Evolutionary conservation across 805 yeast genomes (phyloP).

Genomic region (Cyberlindnera bimundalis): DNA sequence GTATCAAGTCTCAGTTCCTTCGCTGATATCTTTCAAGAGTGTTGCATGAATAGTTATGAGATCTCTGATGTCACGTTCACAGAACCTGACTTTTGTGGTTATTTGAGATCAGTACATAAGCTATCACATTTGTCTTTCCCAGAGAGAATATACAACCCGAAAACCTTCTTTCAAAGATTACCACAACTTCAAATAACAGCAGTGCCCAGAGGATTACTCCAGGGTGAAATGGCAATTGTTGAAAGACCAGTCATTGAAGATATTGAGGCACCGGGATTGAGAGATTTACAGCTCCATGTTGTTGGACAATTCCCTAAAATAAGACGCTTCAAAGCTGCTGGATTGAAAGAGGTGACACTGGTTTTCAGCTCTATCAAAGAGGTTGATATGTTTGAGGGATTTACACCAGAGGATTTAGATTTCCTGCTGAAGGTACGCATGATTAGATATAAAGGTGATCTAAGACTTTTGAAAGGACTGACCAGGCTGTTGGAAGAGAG

Average conservation of each 20-base stretch:
- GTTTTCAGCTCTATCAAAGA: constrained; percentile 2
- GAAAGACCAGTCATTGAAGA: constrained; percentile 8
- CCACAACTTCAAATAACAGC: constrained; percentile 3
- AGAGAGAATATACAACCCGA: background rate
- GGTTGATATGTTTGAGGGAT: constrained; percentile 8
- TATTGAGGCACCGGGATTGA: constrained; percentile 3
- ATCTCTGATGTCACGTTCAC: constrained; percentile 1
- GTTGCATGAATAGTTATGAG: constrained; percentile 3
- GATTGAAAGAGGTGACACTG: constrained; percentile 4
- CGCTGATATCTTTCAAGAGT: background rate
- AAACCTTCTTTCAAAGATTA: constrained; percentile 4
- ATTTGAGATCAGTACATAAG: constrained; percentile 4
- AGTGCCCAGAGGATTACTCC: constrained; percentile 1
- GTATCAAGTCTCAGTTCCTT: background rate
- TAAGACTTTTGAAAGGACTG: background rate
- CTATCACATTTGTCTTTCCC: constrained; percentile 1
- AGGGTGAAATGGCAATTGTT: background rate
- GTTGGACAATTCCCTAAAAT: constrained; percentile 5
- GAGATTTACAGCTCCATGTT: constrained; percentile 1
- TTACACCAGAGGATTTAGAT: constrained; percentile 1
- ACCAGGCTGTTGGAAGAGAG: background rate
- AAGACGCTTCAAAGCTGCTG: background rate
- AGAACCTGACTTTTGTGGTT: constrained; percentile 3
- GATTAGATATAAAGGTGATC: constrained; percentile 2
- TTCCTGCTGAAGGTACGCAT: constrained; percentile 1